Evolutionary conservation across 495 filamentous ascomycete genomes (phyloP).

Genomic region (Daldinia childiae): DNA sequence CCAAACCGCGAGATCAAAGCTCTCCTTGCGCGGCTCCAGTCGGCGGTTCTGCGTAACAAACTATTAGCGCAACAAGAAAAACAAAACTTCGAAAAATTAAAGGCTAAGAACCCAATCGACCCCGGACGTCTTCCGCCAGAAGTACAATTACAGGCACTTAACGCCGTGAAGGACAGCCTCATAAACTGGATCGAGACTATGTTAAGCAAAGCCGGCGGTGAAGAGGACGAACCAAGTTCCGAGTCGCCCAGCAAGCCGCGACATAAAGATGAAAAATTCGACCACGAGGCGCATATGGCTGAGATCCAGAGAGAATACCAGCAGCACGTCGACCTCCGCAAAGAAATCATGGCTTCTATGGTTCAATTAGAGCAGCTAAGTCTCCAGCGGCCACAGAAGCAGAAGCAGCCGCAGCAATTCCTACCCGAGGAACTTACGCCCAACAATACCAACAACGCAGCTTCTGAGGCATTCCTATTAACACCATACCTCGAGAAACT

Average conservation of each 20-base stretch:
- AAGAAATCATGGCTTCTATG: constrained; percentile 51
- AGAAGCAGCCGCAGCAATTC: constrained; percentile 3
- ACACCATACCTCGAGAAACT: constrained; percentile 64
- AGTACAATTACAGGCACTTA: constrained; percentile 60
- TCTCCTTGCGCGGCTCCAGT: constrained; percentile 69
- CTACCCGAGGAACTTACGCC: constrained; percentile 44
- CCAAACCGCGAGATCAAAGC: constrained; percentile 53
- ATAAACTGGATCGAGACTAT: constrained; percentile 79
- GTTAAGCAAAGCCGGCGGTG: constrained; percentile 62
- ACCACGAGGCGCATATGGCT: constrained; percentile 51
- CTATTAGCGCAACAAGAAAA: constrained; percentile 69
- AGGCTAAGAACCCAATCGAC: constrained; percentile 49
- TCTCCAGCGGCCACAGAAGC: constrained; percentile 11
- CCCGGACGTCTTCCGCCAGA: constrained; percentile 45
- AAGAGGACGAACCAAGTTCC: constrained; percentile 51
- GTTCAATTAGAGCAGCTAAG: constrained; percentile 39
- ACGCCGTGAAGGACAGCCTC: constrained; percentile 67
- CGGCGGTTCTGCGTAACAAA: constrained; percentile 70
- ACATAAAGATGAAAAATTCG: constrained; percentile 54
- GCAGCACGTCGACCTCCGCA: constrained; percentile 56
- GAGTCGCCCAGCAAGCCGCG: constrained; percentile 53
- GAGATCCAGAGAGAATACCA: constrained; percentile 63
- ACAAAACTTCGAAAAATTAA: constrained; percentile 66
- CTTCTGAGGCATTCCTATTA: constrained; percentile 55
- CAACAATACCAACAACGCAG: not conserved